Conservation (phyloP, 2,329 filamentous ascomycete genomes). For the Paracoccidioides lutzii region DNA sequence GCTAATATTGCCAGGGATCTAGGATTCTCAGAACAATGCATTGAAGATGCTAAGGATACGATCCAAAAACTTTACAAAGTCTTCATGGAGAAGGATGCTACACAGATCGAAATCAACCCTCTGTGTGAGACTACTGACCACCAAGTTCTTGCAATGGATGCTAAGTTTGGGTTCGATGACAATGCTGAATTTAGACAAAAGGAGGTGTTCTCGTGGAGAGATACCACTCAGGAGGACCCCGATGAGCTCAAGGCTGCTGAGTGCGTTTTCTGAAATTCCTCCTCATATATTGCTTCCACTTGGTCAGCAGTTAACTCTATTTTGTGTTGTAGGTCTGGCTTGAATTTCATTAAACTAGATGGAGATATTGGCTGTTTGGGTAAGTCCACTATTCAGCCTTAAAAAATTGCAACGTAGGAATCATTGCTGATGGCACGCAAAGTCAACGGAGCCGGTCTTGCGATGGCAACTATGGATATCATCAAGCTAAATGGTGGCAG, state of each 20-base stretch:
- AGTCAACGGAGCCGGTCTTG: slow-evolving; percentile 96
- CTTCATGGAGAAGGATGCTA: slow-evolving; percentile 96
- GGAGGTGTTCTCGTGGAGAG: slow-evolving; percentile 88
- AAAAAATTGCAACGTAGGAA: background rate
- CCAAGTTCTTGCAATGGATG: slow-evolving; percentile 97
- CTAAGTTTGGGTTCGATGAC: slow-evolving; percentile 97
- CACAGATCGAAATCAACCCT: slow-evolving; percentile 99
- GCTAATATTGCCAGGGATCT: slow-evolving; percentile 79
- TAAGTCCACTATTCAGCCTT: slow-evolving; percentile 13
- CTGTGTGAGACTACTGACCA: slow-evolving; percentile 97
- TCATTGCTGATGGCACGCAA: slow-evolving; percentile 1
- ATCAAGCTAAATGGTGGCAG: slow-evolving; percentile 97
- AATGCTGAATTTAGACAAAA: slow-evolving; percentile 98
- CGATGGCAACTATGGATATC: slow-evolving; percentile 99
- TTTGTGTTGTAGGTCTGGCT: slow-evolving; percentile 40
- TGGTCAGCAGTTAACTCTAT: background rate
- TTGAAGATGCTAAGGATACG: slow-evolving; percentile 86
- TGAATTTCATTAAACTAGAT: slow-evolving; percentile 99
- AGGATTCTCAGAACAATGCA: slow-evolving; percentile 94
- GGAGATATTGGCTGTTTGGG: slow-evolving; percentile 92
- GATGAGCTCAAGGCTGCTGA: slow-evolving; percentile 95
- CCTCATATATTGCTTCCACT: background rate
- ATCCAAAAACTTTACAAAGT: slow-evolving; percentile 99
- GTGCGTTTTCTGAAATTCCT: slow-evolving; percentile 33
- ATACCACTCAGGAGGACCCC: slow-evolving; percentile 87